Conservation (phyloP, 257 asterid species). For the Solanum medicagineum region DNA sequence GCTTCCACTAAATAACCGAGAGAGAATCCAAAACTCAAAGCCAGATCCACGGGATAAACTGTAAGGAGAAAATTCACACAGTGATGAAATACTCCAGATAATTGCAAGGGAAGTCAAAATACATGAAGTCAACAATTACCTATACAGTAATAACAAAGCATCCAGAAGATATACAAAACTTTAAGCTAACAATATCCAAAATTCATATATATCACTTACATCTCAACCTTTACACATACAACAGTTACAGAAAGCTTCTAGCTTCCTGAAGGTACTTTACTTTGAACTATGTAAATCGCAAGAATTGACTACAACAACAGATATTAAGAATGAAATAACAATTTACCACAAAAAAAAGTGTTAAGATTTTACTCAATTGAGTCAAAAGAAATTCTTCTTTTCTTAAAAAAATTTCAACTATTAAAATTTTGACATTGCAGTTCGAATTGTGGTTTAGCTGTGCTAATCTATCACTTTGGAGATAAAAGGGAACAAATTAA, state of each 20-base stretch:
- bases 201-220: neutral
- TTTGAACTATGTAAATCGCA: neutral
- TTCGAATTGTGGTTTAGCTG: neutral
- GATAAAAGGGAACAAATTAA: neutral
- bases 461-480: neutral
- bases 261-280: neutral
- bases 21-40: slow-evolving; percentile 13
- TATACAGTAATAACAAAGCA: neutral
- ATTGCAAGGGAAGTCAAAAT: neutral
- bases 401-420: neutral
- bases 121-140: neutral
- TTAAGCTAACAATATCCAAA: neutral
- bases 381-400: neutral
- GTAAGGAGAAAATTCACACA: neutral
- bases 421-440: neutral
- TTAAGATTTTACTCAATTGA: neutral
- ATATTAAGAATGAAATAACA: neutral
- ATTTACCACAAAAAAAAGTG: neutral
- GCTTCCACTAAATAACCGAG: slow-evolving; percentile 11
- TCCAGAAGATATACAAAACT: neutral
- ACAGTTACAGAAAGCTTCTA: neutral
- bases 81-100: neutral
- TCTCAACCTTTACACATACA: neutral
- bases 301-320: neutral
- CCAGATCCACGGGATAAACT: neutral